Base-by-base conservation (phyloP, 768 basidiomycete species). In the Boletus huronensis region DNA sequence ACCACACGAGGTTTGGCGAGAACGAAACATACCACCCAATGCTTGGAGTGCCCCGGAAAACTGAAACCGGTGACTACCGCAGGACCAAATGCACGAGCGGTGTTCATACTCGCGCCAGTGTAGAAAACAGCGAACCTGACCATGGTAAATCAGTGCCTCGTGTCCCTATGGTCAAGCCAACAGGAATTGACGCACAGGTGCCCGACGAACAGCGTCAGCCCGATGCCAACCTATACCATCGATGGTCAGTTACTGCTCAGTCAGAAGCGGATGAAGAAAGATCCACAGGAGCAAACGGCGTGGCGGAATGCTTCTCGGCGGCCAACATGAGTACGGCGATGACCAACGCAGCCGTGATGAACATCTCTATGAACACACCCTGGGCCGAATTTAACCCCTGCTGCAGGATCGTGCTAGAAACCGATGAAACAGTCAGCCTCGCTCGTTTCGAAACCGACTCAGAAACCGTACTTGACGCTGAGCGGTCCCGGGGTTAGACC, bases 241-340 rank as follows among this genome's bases (percentile, higher is more conserved):
- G 1, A 25, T 2, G 6, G 23, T 65, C 34, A 57, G 41, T 44
- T n/a, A 53, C 50, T 21, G 6, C 48, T 13, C 1, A 40, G 41
- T 52, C 29, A 49, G 39, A 46, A 35, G 39, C 2, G 1, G 19
- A 46, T 13, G 14, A 35, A 28, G n/a, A 32, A 28, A 0, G 7
- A 0, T 70, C 42, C 57, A 84, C 82, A n/a, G 86, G 86, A 19
- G 85, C 85, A 61, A 87, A 84, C 0, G 85, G 82, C 1, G 85
- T 87, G 2, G 75, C 74, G 26, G 74, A 71, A 59, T 86, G 85
- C 68, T 87, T 87, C 69, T 87, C 87, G 16, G 82, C 82, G 5
- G 87, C 86, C 25, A 88, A 67, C 84, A 88, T 87, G 57, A 87
- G 78, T n/a, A 87, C 82, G 6, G 86, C 74, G 14, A 85, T 67